Evolutionary conservation across 1,284 basidiomycete species (phyloP).

Genomic region (Fomitopsis betulina): DNA sequence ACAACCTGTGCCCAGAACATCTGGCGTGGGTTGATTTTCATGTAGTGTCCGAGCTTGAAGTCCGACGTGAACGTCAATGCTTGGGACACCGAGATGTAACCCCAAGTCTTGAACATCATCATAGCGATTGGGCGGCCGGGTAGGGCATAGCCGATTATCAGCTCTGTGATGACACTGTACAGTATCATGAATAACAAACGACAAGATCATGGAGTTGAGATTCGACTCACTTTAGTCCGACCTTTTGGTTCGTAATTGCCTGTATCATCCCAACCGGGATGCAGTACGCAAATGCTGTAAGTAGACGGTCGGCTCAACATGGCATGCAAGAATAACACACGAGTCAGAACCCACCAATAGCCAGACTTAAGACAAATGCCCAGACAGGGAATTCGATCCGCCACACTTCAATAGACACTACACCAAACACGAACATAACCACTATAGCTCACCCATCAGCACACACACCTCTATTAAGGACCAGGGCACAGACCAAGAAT

Average conservation of each 20-base stretch:
- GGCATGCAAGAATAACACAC: too few relatives aligned
- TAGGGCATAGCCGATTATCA: constrained; percentile 45
- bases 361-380: constrained; percentile 43
- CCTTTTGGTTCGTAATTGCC: constrained; percentile 60
- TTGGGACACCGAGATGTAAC: constrained; percentile 48
- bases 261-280: constrained; percentile 68
- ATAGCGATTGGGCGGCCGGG: constrained; percentile 55
- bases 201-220: constrained; percentile 33
- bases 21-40: constrained; percentile 45
- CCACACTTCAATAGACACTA: constrained; percentile 69
- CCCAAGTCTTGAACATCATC: constrained; percentile 59
- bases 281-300: constrained; percentile 47
- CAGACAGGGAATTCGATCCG: constrained; percentile 63
- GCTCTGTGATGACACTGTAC: constrained; percentile 41
- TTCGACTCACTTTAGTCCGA: constrained; percentile 41
- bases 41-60: constrained; percentile 51
- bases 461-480: not conserved
- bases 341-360: constrained; percentile 32
- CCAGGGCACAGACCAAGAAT: constrained; percentile 32
- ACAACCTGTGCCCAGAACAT: constrained; percentile 49
- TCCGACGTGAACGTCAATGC: constrained; percentile 45
- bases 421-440: constrained; percentile 55
- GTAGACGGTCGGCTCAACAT: constrained; percentile 37
- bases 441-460: constrained; percentile 20
- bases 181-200: constrained; percentile 28